Percentiles rank a stretch among this genome's conserved stretches.
Evolutionary conservation across 805 yeast genomes (phyloP).

Genomic region (Yarrowia porcina): DNA sequence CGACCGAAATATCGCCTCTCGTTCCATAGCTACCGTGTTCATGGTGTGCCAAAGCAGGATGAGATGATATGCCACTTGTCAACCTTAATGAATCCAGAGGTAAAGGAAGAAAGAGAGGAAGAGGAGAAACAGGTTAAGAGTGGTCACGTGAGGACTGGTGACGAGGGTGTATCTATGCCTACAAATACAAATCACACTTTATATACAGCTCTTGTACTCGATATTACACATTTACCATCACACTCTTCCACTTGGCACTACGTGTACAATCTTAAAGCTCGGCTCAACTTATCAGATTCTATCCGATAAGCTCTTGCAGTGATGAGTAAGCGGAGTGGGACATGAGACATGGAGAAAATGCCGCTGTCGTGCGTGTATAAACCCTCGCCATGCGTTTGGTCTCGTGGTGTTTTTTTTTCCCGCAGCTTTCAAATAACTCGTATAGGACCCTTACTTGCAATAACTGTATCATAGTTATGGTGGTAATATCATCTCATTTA

Average conservation of each 20-base stretch:
- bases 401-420: too few species aligned
- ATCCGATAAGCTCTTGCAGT: conserved; percentile 5
- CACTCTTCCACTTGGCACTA: background rate
- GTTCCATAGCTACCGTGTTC: background rate
- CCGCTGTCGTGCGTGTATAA: too few species aligned
- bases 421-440: too few species aligned
- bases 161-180: too few species aligned
- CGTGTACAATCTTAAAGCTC: background rate
- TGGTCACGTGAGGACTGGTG: background rate
- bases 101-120: background rate
- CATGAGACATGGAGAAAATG: too few species aligned
- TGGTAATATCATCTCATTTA: too few species aligned
- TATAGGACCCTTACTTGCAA: background rate
- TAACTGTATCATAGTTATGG: too few species aligned
- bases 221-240: too few species aligned
- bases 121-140: background rate
- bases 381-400: too few species aligned
- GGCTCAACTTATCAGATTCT: conserved; percentile 3
- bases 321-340: background rate
- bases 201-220: too few species aligned
- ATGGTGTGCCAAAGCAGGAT: background rate
- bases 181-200: too few species aligned
- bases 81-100: conserved; percentile 9
- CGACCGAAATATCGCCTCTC: conserved; percentile 42
- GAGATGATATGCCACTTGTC: conserved; percentile 21